Evolutionary conservation across 2,329 filamentous ascomycete species (phyloP), one percentile per base, ranked within the genome.

Genomic region (Talaromyces pinophilus): DNA sequence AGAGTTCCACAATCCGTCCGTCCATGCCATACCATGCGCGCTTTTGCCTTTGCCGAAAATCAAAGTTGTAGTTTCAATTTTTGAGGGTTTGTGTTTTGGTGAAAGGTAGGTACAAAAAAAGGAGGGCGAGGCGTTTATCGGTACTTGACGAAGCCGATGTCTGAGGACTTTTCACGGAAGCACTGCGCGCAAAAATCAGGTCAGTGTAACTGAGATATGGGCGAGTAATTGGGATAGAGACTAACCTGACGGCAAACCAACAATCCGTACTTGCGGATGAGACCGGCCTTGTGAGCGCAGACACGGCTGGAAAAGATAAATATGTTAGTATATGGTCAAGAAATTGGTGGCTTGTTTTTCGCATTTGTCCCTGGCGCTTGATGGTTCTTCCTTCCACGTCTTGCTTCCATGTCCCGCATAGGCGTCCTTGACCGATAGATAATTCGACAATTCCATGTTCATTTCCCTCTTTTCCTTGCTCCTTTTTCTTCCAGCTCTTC

Each of bases 261-360:
- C 77, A 97, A 88, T 81, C 95, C 94, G 87, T 99, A 99, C 87
- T 99, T 99, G 87, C 95, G 93, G 89, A 99, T 97, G 76, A 99
- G 90, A 96, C 95, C 95, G 80, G 95, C 94, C 81, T 88, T 90
- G 91, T 99, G 94, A 81, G 93, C 92, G 92, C 89, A 92, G 81
- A 91, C 89, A 80, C 89, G 90, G 87, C 89, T 92, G 78, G 70
- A 69, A 69, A 65, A 64, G 40, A 46, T 25, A 35, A 52, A 33
- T 13, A 33, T 13, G 40, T 60, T 57, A 57, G 54, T 13, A 40
- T 8, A 33, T 33, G 33, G 33, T 57, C 33, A 57, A 3, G n/a
- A 22, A 38, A 6, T 22, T 55, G 30, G 28, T 55, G 15, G 17
- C 8, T 35, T 35, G n/a, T 35, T 35, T 38, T 25, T 25, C 19